Percentiles rank a stretch among this genome's conserved stretches.
phyloP scores from a whole-genome alignment of 805 yeast species.

The Kuraishia molischiana region DNA sequence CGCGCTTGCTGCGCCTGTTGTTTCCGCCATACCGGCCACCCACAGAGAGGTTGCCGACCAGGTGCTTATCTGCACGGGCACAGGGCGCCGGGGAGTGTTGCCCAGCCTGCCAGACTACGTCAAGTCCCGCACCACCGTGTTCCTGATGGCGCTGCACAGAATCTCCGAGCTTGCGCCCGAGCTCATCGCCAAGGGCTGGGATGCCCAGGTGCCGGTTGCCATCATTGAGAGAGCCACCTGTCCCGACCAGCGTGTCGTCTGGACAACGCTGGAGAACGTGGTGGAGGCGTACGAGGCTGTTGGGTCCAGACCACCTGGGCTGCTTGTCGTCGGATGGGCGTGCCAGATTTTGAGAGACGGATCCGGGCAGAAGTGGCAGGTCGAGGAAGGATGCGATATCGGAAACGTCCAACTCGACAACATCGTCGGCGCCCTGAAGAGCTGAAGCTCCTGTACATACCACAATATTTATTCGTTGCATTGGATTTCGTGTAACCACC shows the following conservation, averaged over 20 bases:
- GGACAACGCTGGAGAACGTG: constrained; percentile 60
- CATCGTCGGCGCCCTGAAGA: background rate
- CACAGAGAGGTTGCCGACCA: constrained; percentile 91
- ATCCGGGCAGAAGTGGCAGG: constrained; percentile 26
- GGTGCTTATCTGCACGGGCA: constrained; percentile 88
- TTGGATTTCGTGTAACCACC: too few species aligned
- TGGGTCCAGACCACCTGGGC: constrained; percentile 91
- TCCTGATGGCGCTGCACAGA: constrained; percentile 85
- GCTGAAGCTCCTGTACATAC: too few species aligned
- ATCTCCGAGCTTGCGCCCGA: constrained; percentile 43
- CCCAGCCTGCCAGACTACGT: constrained; percentile 74
- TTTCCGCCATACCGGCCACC: constrained; percentile 80
- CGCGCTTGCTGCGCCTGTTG: constrained; percentile 79
- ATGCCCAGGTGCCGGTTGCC: constrained; percentile 63
- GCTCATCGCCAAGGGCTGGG: constrained; percentile 51
- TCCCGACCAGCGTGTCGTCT: constrained; percentile 80
- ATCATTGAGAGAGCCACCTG: constrained; percentile 89
- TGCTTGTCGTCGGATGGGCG: constrained; percentile 72
- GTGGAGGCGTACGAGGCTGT: constrained; percentile 64
- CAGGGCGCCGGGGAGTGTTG: constrained; percentile 78
- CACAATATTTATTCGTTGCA: too few species aligned
- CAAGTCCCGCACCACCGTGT: constrained; percentile 68
- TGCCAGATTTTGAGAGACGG: constrained; percentile 42
- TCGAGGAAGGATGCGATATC: constrained; percentile 32
- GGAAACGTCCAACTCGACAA: background rate